Percentiles rank a stretch among this genome's conserved stretches.
These are phyloP conservation scores for Prunus davidiana DNA, from an alignment of 306 rosid species.

Conservation along the genomic window DNA sequence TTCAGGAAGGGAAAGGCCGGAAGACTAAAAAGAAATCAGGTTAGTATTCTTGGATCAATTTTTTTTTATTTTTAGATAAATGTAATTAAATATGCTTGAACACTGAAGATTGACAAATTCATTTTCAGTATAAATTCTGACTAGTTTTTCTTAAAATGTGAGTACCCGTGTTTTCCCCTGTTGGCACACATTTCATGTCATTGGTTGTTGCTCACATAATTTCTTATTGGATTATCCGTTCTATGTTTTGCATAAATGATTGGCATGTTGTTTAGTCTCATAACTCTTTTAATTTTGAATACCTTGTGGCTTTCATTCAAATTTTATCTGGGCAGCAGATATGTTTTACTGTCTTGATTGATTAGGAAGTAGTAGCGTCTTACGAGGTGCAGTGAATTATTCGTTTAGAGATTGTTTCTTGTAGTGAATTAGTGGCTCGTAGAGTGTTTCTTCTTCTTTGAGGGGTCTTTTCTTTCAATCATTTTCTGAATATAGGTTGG, in stretches of 20 bases:
- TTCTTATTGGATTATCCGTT: not conserved
- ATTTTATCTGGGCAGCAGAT: not conserved
- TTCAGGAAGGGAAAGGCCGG: conserved; percentile 54
- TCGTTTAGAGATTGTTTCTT: not conserved
- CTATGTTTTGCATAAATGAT: not conserved
- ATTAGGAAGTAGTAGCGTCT: not conserved
- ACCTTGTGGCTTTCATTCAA: not conserved
- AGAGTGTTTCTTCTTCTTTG: not conserved
- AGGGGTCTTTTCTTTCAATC: not conserved
- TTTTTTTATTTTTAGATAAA: not conserved
- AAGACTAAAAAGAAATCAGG: conserved; percentile 58
- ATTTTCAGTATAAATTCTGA: not conserved
- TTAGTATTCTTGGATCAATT: conserved; percentile 16
- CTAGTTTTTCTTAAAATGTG: not conserved
- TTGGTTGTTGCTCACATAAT: not conserved
- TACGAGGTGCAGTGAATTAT: not conserved
- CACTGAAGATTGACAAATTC: not conserved
- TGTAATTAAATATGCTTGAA: not conserved
- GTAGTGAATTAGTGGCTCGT: not conserved
- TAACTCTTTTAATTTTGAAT: not conserved
- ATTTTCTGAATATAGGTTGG: conserved; percentile 13
- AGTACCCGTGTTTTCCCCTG: not conserved
- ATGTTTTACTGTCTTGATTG: not conserved
- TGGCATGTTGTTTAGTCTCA: not conserved
- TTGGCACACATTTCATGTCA: not conserved